These are phyloP conservation scores for Ananas comosus DNA, from an alignment of 176 grass and related monocot species.

Conservation along the genomic window DNA sequence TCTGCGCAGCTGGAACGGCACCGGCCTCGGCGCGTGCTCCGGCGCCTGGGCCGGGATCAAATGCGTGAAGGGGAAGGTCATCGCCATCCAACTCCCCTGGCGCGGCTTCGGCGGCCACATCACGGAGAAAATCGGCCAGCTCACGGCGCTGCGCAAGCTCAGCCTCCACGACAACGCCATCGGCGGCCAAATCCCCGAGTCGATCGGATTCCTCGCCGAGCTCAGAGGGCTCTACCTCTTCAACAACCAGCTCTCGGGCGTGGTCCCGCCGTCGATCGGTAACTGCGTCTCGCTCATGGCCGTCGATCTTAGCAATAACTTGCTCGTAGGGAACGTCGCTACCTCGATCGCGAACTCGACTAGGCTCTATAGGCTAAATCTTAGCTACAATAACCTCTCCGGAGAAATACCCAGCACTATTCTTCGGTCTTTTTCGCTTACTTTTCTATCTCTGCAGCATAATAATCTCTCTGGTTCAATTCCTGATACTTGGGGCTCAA, in stretches of 20 bases:
- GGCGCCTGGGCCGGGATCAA: constrained; percentile 60
- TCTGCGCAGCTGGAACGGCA: constrained; percentile 58
- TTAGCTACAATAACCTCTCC: constrained; percentile 43
- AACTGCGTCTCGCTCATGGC: constrained; percentile 34
- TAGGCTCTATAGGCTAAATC: constrained; percentile 55
- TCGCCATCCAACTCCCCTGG: constrained; percentile 58
- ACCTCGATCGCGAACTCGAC: constrained; percentile 41
- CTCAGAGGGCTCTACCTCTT: constrained; percentile 68
- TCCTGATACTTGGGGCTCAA: constrained; percentile 25
- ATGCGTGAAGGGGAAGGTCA: constrained; percentile 51
- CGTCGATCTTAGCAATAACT: constrained; percentile 50
- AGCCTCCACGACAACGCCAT: constrained; percentile 58
- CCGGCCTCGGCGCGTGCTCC: constrained; percentile 57
- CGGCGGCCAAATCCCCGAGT: constrained; percentile 28
- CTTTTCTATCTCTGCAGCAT: constrained; percentile 39
- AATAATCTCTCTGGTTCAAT: constrained; percentile 52
- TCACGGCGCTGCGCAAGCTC: constrained; percentile 37
- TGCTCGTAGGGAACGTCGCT: constrained; percentile 33
- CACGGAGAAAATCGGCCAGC: constrained; percentile 47
- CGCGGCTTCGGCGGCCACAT: constrained; percentile 38
- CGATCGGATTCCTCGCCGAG: constrained; percentile 29
- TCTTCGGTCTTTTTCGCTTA: constrained; percentile 21
- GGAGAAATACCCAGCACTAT: constrained; percentile 18
- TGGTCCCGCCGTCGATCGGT: constrained; percentile 35
- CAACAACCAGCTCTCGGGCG: constrained; percentile 66